Evolutionary conservation across 371 early-diverging fungal species (phyloP).

Genomic region (Fennellomyces sp.): DNA sequence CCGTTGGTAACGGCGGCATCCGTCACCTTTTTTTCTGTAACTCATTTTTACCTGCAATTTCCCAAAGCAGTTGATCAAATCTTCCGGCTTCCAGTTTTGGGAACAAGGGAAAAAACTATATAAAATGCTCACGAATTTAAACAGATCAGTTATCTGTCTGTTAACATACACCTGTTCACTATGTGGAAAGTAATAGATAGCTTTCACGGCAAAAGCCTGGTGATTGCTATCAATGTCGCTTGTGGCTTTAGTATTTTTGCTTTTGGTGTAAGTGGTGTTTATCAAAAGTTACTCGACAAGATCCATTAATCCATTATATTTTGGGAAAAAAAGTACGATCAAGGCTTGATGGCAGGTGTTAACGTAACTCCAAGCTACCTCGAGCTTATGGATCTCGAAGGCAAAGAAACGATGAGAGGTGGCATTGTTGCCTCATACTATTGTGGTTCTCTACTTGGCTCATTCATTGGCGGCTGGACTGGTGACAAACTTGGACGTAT

Average conservation of each 20-base stretch:
- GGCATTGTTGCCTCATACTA: slow-evolving; percentile 44
- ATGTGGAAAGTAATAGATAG: slow-evolving; percentile 10
- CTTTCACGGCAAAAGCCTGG: slow-evolving; percentile 20
- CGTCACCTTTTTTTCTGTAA: neutral
- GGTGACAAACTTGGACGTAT: slow-evolving; percentile 32
- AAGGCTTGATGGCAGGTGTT: slow-evolving; percentile 48
- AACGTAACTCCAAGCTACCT: slow-evolving; percentile 41
- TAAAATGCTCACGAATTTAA: too few species aligned
- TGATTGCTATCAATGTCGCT: slow-evolving; percentile 38
- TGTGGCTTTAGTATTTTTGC: slow-evolving; percentile 48
- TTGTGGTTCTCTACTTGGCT: slow-evolving; percentile 37
- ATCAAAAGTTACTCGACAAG: neutral
- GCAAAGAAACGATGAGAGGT: slow-evolving; percentile 36
- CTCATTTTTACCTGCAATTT: neutral
- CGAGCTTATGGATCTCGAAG: slow-evolving; percentile 30
- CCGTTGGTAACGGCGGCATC: neutral
- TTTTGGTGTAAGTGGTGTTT: slow-evolving; percentile 38
- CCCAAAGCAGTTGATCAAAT: neutral
- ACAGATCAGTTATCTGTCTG: too few species aligned
- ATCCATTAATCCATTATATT: neutral
- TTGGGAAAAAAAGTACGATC: slow-evolving; percentile 31
- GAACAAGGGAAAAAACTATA: neutral
- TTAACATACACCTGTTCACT: too few species aligned
- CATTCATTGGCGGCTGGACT: slow-evolving; percentile 37
- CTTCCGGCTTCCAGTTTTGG: neutral